Base-by-base conservation (phyloP, 2,329 filamentous ascomycete species). In the Bipolaris cookei region DNA sequence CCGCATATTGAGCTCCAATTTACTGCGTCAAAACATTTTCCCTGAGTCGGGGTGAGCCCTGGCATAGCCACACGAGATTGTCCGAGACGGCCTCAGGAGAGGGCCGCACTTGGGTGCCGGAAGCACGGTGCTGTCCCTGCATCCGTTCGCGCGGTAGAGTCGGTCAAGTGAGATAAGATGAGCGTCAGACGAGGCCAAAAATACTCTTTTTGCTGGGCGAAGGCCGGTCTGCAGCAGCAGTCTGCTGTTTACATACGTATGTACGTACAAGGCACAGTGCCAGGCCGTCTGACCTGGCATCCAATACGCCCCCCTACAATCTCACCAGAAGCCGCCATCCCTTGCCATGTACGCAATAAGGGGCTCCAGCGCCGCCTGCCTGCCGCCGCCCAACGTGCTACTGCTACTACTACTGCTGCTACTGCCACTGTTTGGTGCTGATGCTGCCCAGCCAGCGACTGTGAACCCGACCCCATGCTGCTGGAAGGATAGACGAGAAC, bases 1-100 rank as follows among this genome's bases (percentile, higher is more conserved):
- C 30, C 58, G 44, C 61, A 64, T 44, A 63, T 64, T 64, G 53
- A 53, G 41, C 45, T 48, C 42, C 52, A 62, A 60, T 62, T 52
- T 62, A 56, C 51, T 23, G 50, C 55, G 39, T 41, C 50, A 46
- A 51, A 54, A 51, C 51, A 58, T 49, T 62, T 62, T 48, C 35
- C 37, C n/a, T 66, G 61, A 64, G 25, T 55, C 60, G 57, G 57
- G 11, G 46, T 8, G 7, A 28, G 25, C 25, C 25, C 25, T 28
- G 43, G 16, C 56, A 42, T 38, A 41, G 18, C 20, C n/a, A 39
- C 32, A 35, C 28, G 38, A 50, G 16, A 37, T 43, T 44, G 45
- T 30, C 38, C 45, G 38, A 25, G 37, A 34, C 41, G 32, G 41
- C 46, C 35, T 46, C 13, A 46, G 34, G 18, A 41, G 48, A 50